These are phyloP conservation scores for Moricandia moricandioides DNA, from an alignment of 345 rosid genomes.

Conservation along the genomic window DNA sequence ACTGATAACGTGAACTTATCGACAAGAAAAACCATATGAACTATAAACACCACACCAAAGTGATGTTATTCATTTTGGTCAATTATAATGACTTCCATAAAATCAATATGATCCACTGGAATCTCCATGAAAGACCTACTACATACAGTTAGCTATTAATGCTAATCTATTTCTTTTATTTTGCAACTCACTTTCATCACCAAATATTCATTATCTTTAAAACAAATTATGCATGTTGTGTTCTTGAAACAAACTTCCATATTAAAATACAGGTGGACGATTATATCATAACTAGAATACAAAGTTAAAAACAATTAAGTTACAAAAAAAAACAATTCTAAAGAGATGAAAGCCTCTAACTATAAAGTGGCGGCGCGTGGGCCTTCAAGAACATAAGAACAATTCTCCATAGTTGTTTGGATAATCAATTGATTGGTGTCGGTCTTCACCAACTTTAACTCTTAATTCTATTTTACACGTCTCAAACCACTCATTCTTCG, in stretches of 20 bases:
- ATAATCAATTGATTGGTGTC: constrained; percentile 32
- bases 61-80: neutral
- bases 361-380: constrained; percentile 4
- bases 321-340: neutral
- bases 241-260: neutral
- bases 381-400: neutral
- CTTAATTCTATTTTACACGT: constrained; percentile 22
- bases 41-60: neutral
- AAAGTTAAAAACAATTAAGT: neutral
- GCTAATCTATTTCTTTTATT: constrained; percentile 1
- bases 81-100: neutral
- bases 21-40: constrained; percentile 1
- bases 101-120: neutral
- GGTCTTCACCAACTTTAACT: constrained; percentile 36
- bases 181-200: neutral
- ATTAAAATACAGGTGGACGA: neutral
- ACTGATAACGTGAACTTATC: constrained; percentile 1
- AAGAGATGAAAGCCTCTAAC: constrained; percentile 1
- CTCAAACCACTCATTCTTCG: constrained; percentile 2
- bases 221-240: neutral
- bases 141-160: neutral
- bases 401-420: neutral
- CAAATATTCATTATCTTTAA: neutral
- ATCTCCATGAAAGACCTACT: neutral
- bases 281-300: neutral